These are phyloP conservation scores for Sanghuangporus weigelae DNA, from an alignment of 1,284 basidiomycete genomes.

Conservation along the genomic window DNA sequence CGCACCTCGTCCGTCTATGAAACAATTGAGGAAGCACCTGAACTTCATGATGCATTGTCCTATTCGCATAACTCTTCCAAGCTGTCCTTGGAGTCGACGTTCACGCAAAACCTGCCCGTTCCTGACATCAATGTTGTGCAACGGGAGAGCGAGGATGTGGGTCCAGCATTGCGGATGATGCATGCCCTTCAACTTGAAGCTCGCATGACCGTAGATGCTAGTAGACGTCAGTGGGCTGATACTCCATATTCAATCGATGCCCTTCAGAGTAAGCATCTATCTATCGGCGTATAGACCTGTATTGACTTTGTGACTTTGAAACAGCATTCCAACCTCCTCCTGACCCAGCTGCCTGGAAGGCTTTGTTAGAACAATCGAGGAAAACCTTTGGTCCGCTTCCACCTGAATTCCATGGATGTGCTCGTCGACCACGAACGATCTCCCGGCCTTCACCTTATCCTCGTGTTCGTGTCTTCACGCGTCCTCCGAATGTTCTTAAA, in stretches of 20 bases:
- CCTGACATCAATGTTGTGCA: constrained; percentile 47
- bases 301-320: constrained; percentile 2
- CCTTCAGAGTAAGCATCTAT: constrained; percentile 54
- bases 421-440: constrained; percentile 54
- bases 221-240: constrained; percentile 59
- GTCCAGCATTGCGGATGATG: constrained; percentile 56
- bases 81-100: constrained; percentile 14
- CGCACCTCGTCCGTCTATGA: constrained; percentile 69
- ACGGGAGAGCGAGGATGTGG: constrained; percentile 61
- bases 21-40: constrained; percentile 65
- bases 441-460: constrained; percentile 73
- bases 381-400: constrained; percentile 65
- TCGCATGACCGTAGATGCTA: constrained; percentile 59
- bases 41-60: constrained; percentile 32
- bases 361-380: constrained; percentile 65
- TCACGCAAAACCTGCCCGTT: constrained; percentile 45
- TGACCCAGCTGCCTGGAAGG: constrained; percentile 61
- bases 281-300: constrained; percentile 14
- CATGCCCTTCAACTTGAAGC: constrained; percentile 68
- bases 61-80: constrained; percentile 24
- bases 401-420: constrained; percentile 55
- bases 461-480: constrained; percentile 31
- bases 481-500: constrained; percentile 39
- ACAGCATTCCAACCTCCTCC: constrained; percentile 67
- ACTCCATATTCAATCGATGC: constrained; percentile 70